A percentile compares a stretch with the other conserved stretches of the same genome.
Conservation (phyloP, 176 grass and related monocot genomes). For the Ampelocalamus luodianensis region DNA sequence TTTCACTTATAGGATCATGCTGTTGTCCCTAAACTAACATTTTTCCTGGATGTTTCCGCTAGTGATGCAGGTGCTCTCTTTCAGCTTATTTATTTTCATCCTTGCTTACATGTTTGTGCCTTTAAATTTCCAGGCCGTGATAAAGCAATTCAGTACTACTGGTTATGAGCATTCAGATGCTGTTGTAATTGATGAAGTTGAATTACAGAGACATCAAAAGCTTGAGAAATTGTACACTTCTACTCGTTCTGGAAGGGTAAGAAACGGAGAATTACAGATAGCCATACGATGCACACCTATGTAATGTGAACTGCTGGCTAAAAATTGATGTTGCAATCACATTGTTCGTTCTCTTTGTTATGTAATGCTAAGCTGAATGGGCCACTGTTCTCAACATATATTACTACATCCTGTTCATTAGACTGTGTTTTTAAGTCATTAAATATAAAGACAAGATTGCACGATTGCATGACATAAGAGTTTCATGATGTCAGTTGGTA, state of each 20-base stretch:
- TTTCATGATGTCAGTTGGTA: conserved; percentile 25
- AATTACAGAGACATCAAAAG: conserved; percentile 90
- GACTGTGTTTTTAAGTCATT: neutral
- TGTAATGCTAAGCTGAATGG: conserved; percentile 5
- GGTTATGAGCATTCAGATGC: conserved; percentile 86
- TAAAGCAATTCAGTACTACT: conserved; percentile 92
- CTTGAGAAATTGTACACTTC: conserved; percentile 94
- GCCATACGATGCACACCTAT: conserved; percentile 7
- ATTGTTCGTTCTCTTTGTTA: neutral
- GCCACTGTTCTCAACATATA: conserved; percentile 3
- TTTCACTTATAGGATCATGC: conserved; percentile 12
- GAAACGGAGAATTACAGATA: conserved; percentile 13
- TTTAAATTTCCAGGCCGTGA: conserved; percentile 80
- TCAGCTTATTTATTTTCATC: conserved; percentile 16
- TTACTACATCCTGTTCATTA: conserved; percentile 23
- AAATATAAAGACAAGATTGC: neutral
- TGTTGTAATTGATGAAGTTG: conserved; percentile 89
- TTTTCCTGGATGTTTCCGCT: conserved; percentile 7
- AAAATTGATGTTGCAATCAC: conserved; percentile 13
- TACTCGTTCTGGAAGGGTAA: conserved; percentile 97
- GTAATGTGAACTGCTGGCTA: conserved; percentile 1
- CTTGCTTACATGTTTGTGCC: conserved; percentile 33
- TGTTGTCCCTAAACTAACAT: neutral
- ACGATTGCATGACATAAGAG: conserved; percentile 19
- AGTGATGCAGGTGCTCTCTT: neutral